Evolutionary conservation across 2,329 filamentous ascomycete species (phyloP).

Genomic region (Aspergillus sp.): DNA sequence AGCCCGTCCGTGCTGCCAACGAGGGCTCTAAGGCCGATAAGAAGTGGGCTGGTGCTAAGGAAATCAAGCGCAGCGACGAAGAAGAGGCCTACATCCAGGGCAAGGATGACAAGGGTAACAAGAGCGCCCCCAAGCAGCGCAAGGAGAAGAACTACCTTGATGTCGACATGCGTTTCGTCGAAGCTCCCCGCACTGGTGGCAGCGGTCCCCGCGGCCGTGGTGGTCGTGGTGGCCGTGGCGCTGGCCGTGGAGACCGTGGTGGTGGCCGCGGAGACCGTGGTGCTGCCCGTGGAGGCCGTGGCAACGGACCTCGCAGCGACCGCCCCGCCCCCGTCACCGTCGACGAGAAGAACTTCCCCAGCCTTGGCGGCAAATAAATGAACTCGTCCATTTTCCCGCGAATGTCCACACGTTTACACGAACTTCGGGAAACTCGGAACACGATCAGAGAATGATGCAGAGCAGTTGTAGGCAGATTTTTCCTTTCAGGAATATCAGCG

Average conservation of each 20-base stretch:
- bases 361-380: conserved; percentile 41
- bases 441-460: conserved; percentile 7
- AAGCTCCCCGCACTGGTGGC: conserved; percentile 51
- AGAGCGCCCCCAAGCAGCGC: conserved; percentile 74
- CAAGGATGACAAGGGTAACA: conserved; percentile 68
- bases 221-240: conserved; percentile 37
- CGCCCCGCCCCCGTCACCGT: conserved; percentile 35
- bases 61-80: conserved; percentile 53
- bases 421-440: background rate
- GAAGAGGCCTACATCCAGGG: conserved; percentile 74
- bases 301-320: conserved; percentile 20
- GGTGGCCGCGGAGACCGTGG: conserved; percentile 22
- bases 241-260: conserved; percentile 20
- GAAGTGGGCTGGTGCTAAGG: conserved; percentile 89
- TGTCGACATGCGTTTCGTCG: conserved; percentile 80
- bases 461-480: conserved; percentile 3
- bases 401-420: background rate
- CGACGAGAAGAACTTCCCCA: conserved; percentile 49
- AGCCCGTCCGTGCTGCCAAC: conserved; percentile 84
- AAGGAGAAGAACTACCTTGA: conserved; percentile 89
- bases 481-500: background rate
- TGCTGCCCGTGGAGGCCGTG: conserved; percentile 25
- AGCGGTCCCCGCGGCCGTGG: conserved; percentile 39
- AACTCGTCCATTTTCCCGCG: conserved; percentile 1
- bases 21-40: conserved; percentile 84